Evolutionary conservation across 768 basidiomycete species (phyloP).

Genomic region (Boletus patriciae): DNA sequence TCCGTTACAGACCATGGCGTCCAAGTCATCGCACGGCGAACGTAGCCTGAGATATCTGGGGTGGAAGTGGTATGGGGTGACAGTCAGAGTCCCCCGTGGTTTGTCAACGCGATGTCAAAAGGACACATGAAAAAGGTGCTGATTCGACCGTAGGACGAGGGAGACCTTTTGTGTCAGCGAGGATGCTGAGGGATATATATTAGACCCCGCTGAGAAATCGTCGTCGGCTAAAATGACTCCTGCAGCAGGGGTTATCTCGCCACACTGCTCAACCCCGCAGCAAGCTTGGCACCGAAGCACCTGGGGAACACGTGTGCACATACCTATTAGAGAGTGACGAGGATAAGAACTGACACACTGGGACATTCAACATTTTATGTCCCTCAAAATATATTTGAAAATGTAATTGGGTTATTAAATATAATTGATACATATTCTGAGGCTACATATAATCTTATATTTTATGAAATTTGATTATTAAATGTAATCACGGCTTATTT

Average conservation of each 20-base stretch:
- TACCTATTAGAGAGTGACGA: slow-evolving; percentile 17
- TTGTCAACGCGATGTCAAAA: slow-evolving; percentile 11
- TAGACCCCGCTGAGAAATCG: slow-evolving; percentile 16
- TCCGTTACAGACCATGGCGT: slow-evolving; percentile 7
- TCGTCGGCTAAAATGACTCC: slow-evolving; percentile 9
- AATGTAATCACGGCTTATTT: too few relatives aligned
- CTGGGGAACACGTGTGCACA: slow-evolving; percentile 18
- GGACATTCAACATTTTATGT: too few relatives aligned
- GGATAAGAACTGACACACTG: slow-evolving; percentile 13
- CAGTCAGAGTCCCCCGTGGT: slow-evolving; percentile 6
- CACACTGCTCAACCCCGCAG: slow-evolving; percentile 16
- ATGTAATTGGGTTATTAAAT: too few relatives aligned
- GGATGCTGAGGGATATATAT: slow-evolving; percentile 17
- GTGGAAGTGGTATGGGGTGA: neutral
- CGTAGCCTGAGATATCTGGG: neutral
- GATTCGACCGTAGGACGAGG: slow-evolving; percentile 1
- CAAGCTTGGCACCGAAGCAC: slow-evolving; percentile 15
- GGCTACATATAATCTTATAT: too few relatives aligned
- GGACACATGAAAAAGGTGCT: slow-evolving; percentile 17
- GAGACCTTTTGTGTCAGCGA: slow-evolving; percentile 2
- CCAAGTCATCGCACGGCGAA: slow-evolving; percentile 12
- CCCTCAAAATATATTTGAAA: too few relatives aligned
- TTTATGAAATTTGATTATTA: too few relatives aligned
- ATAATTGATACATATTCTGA: too few relatives aligned
- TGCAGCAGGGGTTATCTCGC: slow-evolving; percentile 13